phyloP scores from a whole-genome alignment of 495 filamentous ascomycete genomes.

The Tuber borchii region DNA sequence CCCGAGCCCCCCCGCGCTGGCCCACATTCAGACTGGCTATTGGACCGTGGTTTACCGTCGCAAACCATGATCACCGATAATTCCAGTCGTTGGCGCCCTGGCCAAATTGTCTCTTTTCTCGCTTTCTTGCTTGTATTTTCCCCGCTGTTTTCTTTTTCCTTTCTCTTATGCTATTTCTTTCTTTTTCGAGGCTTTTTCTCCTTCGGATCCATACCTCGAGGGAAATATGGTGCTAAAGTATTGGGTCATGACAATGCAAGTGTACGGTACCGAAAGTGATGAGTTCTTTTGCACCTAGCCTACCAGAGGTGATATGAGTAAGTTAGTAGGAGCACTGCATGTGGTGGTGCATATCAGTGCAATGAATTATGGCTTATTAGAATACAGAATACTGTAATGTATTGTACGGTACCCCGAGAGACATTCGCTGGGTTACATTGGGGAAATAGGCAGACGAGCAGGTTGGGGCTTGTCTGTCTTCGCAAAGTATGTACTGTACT shows the following conservation, averaged over 20 bases:
- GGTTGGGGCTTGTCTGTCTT: slow-evolving; percentile 6
- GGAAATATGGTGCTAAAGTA: not conserved
- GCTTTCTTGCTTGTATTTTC: not conserved
- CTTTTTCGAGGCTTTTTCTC: not conserved
- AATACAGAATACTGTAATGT: not conserved
- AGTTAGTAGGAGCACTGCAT: not conserved
- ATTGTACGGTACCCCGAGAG: not conserved
- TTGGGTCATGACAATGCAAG: not conserved
- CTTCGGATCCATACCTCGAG: not conserved
- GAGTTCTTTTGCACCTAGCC: not conserved
- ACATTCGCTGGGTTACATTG: not conserved
- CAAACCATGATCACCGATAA: slow-evolving; percentile 4
- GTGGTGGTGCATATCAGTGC: not conserved
- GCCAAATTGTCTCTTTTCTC: slow-evolving; percentile 8
- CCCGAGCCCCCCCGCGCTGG: not conserved
- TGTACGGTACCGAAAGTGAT: not conserved
- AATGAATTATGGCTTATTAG: not conserved
- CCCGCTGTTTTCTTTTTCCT: not conserved
- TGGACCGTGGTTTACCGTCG: not conserved
- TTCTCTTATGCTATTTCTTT: not conserved
- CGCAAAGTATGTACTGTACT: not conserved
- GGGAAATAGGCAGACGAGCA: slow-evolving; percentile 9
- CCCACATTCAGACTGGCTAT: slow-evolving; percentile 8
- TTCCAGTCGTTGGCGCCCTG: slow-evolving; percentile 9
- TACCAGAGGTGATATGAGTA: not conserved